Base-by-base conservation (phyloP, 106 monocot genomes). In the Dendrobium catenatum region DNA sequence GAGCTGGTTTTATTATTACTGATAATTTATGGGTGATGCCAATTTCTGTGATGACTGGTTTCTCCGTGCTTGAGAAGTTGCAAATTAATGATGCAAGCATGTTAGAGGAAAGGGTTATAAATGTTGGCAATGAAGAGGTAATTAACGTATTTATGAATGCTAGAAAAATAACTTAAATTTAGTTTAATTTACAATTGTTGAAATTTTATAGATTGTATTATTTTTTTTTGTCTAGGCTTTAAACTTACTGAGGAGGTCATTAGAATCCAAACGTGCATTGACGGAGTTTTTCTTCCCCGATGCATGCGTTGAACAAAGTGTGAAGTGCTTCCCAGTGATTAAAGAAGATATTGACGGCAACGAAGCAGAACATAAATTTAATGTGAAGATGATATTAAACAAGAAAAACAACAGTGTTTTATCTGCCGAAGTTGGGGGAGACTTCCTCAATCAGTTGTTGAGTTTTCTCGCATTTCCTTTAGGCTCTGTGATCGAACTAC, bases 11-110 rank as follows among this genome's bases (percentile, higher is more conserved):
- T 42, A 55, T 85, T 13, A 78, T 85, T 1, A 79, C 48, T 18
- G 85, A 88, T 68, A 47, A 88, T 88, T 42, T 88, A n/a, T 41
- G 43, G 26, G 55, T 88, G 47, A 41, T 0, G 44, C 73, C 81
- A 3, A 80, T 58, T 42, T 79, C 80, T 19, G 72, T 47, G 17
- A 7, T 10, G 1, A 51, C 8, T 19, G 8, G 33, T 24, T 44
- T 73, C 10, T 8, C 41, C 15, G n/a, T 87, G 27, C 19, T 87
- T 7, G 18, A 68, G 33, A 31, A 51, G 24, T 19, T 80, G 1
- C 80, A 58, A 19, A 77, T 79, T 42, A 31, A 42, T 4, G 68
- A 85, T 73, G 48, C 11, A 5, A 59, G 42, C 73, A 40, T 49
- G 17, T 66, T 83, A 13, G 76, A 76, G 31, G 76, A 80, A 42